Base-by-base conservation (phyloP, 208 protist species). In the Crithidia expoeki region DNA sequence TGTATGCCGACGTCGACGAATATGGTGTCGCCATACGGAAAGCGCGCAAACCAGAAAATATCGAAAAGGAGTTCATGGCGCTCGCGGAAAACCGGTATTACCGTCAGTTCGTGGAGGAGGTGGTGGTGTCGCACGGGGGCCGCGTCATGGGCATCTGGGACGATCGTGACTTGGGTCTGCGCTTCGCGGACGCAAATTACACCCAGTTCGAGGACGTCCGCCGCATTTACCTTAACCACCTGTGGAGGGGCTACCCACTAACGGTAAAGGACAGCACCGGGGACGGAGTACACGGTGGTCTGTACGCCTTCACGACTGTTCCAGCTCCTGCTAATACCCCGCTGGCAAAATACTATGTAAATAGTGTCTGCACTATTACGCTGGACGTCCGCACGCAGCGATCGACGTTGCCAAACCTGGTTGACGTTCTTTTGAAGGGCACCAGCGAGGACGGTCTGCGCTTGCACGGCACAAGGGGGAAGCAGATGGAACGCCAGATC, bases 101-200 rank as follows among this genome's bases (percentile, higher is more conserved):
- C 68, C 46, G 50, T 30, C 49, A 52, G 19, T 85, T 85, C 27
- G 34, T 85, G 21, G 14, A 51, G 21, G 30, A 74, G 12, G 51
- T 65, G 28, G 56, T 76, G 40, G 23, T 33, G 23, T 53, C 33
- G 47, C 11, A 33, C 21, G 52, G 34, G n/a, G 57, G 56, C 34
- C 55, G 61, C 38, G 70, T 83, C 60, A 34, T 55, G 4, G 90
- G 90, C 53, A 79, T 86, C 16, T 94, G 88, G 90, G 90, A 95
- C 68, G 90, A 95, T 51, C 88, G 92, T 58, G 90, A 96, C 55
- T 72, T 90, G 27, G 86, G 83, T 38, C 72, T 80, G 63, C 89
- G 89, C 75, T 86, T 65, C 62, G 85, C 53, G 44, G 85, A 64
- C 57, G 21, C 19, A 69, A 62, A 83, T 21, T 85, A 85, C 68